phyloP scores from a whole-genome alignment of 805 yeast species.

The Yarrowia porcina region DNA sequence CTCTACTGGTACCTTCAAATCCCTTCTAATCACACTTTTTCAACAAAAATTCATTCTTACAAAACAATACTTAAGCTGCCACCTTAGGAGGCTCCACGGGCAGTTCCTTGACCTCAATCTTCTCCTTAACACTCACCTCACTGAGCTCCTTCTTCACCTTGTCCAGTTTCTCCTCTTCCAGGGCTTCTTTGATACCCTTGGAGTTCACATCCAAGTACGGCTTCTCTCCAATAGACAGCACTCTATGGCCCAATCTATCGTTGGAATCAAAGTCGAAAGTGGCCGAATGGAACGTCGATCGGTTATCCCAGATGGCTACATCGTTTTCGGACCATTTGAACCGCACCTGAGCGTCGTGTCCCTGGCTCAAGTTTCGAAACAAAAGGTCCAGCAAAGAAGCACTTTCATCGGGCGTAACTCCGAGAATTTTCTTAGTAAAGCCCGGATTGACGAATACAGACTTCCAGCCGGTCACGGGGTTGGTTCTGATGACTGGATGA shows the following conservation, averaged over 20 bases:
- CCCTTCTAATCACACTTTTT: no score
- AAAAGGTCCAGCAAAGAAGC: constrained; percentile 54
- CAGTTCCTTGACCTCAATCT: not conserved
- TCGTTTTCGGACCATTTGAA: constrained; percentile 52
- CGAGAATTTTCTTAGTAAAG: constrained; percentile 58
- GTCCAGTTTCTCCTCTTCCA: constrained; percentile 27
- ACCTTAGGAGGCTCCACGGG: constrained; percentile 3
- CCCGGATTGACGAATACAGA: constrained; percentile 44
- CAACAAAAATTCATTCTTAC: not conserved
- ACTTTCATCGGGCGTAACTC: constrained; percentile 65
- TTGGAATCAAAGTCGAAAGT: constrained; percentile 44
- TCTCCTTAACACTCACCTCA: not conserved
- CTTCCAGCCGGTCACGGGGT: constrained; percentile 50
- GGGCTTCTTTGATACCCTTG: constrained; percentile 2
- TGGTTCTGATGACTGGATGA: constrained; percentile 51
- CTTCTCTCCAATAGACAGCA: constrained; percentile 8
- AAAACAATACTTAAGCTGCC: not conserved
- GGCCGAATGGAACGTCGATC: constrained; percentile 50
- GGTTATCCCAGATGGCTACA: constrained; percentile 55
- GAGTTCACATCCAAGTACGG: not conserved
- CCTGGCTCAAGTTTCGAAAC: constrained; percentile 45
- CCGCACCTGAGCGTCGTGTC: constrained; percentile 50
- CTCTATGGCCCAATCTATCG: not conserved
- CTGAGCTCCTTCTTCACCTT: constrained; percentile 28
- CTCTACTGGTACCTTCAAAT: no score